Evolutionary conservation across 1,284 basidiomycete genomes (phyloP).

Genomic region (Macrocystidia cucumis): DNA sequence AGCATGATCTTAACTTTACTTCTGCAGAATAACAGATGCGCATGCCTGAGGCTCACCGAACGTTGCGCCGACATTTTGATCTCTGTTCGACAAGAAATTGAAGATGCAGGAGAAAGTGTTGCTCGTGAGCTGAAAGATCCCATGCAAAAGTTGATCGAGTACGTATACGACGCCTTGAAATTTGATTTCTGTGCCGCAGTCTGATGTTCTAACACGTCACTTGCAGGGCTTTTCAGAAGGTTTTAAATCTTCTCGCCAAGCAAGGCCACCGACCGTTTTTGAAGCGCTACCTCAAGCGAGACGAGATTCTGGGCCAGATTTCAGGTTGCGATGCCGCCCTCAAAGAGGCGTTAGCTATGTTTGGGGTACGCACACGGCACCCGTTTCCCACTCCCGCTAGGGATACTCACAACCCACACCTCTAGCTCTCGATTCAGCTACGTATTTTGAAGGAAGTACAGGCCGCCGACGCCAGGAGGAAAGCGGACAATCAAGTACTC

Average conservation of each 20-base stretch:
- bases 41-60: constrained; percentile 37
- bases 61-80: constrained; percentile 38
- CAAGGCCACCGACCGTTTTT: constrained; percentile 65
- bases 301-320: constrained; percentile 58
- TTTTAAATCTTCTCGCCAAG: constrained; percentile 47
- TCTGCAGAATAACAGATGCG: constrained; percentile 49
- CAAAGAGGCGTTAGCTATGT: constrained; percentile 46
- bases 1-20: neutral
- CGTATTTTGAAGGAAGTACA: constrained; percentile 52
- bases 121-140: constrained; percentile 24
- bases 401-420: constrained; percentile 3
- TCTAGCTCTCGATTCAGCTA: constrained; percentile 45
- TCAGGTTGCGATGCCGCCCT: constrained; percentile 40
- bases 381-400: constrained; percentile 4
- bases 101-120: constrained; percentile 28
- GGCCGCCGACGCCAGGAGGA: constrained; percentile 23
- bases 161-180: constrained; percentile 15
- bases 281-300: constrained; percentile 71
- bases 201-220: constrained; percentile 3
- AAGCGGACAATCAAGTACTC: constrained; percentile 20
- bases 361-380: constrained; percentile 36
- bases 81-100: constrained; percentile 32
- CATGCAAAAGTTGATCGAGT: constrained; percentile 40
- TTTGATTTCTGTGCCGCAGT: neutral
- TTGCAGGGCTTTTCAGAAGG: constrained; percentile 32